Base-by-base conservation (phyloP, 1,284 basidiomycete genomes). In the Heterobasidion irregulare region DNA sequence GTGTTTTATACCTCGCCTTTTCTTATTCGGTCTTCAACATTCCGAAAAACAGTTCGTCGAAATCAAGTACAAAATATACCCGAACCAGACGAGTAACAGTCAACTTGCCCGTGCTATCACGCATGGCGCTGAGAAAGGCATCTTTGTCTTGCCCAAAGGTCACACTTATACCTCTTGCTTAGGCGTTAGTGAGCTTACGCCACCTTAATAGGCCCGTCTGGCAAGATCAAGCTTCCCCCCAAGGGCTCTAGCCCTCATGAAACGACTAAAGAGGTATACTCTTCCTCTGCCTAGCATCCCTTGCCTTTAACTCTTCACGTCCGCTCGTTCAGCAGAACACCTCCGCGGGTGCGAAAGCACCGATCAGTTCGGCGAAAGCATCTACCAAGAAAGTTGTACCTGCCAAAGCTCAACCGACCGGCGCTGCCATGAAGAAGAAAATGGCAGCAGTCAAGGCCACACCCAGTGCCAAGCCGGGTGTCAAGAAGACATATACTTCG, bases 121-220 rank as follows among this genome's bases (percentile, higher is more conserved):
- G 54, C 75, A 75, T 55, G 89, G 89, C 56, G 75, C 78, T 47
- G 80, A 84, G 66, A 75, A 72, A 57, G 82, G 82, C 35, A 70
- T 79, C 52, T 88, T 92, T 64, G 64, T 73, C 47, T 77, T 92
- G 50, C 89, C 90, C 64, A 92, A 91, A 73, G 90, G 88, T 58
- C 9, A 5, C 26, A 26, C 26, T 5, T 61, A 65, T 26, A 47
- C 33, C 52, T 5, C 44, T 15, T 10, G 47, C 56, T 26, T 51
- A 56, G 47, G 54, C 36, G 41, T 49, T 56, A 10, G 53, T 18
- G 55, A 19, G 34, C 35, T 36, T 53, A 15, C 16, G 51, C 46
- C 32, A 45, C 47, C 49, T 50, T 49, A 34, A 32, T 63, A 88
- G 85, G 85, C 35, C 72, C 74, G 36, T 80, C 75, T 41, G 86